Percentiles rank a stretch among this genome's conserved stretches.
Conservation (phyloP, 1,139 yeast genomes). For the Sugiyamaella pinicola region DNA sequence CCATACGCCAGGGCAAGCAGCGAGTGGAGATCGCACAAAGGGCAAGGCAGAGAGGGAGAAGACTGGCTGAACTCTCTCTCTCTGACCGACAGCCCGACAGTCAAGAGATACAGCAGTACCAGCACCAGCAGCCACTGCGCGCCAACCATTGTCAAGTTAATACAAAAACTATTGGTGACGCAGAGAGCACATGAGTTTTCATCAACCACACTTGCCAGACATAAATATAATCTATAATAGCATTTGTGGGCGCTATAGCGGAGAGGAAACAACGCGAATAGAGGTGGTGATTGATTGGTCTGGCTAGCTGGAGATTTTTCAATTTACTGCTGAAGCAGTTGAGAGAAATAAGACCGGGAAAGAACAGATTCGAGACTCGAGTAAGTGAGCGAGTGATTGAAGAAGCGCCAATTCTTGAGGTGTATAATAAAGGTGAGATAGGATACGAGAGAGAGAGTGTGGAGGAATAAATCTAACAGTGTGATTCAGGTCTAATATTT, state of each 20-base stretch:
- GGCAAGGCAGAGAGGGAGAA: background rate
- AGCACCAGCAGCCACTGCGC: background rate
- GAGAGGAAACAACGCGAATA: background rate
- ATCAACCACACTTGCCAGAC: background rate
- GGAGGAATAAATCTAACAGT: background rate
- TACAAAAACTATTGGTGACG: background rate
- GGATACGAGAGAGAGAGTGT: background rate
- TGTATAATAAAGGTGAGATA: background rate
- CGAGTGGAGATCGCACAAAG: conserved; percentile 1
- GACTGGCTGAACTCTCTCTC: background rate
- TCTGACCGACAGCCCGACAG: background rate
- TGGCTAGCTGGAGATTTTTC: too few species aligned
- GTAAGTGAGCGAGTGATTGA: too few species aligned
- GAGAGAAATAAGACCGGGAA: too few species aligned
- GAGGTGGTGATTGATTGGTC: background rate
- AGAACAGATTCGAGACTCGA: too few species aligned
- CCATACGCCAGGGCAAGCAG: background rate
- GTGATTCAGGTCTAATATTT: background rate
- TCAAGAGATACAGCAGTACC: too few species aligned
- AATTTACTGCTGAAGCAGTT: background rate
- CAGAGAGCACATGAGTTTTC: background rate
- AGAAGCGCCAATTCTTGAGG: too few species aligned
- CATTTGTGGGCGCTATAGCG: background rate
- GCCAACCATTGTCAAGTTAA: conserved; percentile 2
- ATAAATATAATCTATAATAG: background rate